Base-by-base conservation (phyloP, 2,329 filamentous ascomycete genomes). In the Akanthomyces muscarius region DNA sequence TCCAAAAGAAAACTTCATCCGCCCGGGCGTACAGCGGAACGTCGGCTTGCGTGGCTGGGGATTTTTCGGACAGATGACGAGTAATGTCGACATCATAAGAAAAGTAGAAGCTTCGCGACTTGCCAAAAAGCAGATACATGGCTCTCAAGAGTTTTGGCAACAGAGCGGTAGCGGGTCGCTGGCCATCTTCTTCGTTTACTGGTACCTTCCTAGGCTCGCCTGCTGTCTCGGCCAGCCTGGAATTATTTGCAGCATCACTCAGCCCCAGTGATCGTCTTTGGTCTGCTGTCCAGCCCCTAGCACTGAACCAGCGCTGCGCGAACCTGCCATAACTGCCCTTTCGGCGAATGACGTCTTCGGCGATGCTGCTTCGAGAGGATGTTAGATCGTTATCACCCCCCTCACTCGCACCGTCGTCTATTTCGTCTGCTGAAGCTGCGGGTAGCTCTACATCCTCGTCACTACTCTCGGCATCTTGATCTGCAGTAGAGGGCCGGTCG, bases 31-130 rank as follows among this genome's bases (percentile, higher is more conserved):
- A 84, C 4, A 97, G 78, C 6, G 92, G 88, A 5, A 68, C 50
- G 30, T 72, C 69, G 8, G 66, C 62, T n/a, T 64, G 68, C 1
- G 67, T 53, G 14, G 69, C 47, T 18, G 65, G 55, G 0, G 68
- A 61, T 36, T 68, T 65, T 52, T 74, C 79, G 3, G 76, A 75
- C 62, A 86, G 70, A 66, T 84, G 87, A 62, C 89, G 85, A 0
- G 95, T 98, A 57, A 99, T 85, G 72, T 99, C 93, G 72, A 94
- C 84, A 67, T 99, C 95, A 73, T 99, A 97, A 0, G 93, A 93
- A 74, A 94, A 99, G 79, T 89, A 98, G 75, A 97, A 98, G 73
- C 91, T 97, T 66, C 84, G 84, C 0, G 89, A 92, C 4, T 87
- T 84, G 1, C 90, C 88, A 71, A 97, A 94, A 65, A 97, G 85